These are phyloP conservation scores for Heliamphora exappendiculata DNA, from an alignment of 148 eudicot species.

Conservation along the genomic window DNA sequence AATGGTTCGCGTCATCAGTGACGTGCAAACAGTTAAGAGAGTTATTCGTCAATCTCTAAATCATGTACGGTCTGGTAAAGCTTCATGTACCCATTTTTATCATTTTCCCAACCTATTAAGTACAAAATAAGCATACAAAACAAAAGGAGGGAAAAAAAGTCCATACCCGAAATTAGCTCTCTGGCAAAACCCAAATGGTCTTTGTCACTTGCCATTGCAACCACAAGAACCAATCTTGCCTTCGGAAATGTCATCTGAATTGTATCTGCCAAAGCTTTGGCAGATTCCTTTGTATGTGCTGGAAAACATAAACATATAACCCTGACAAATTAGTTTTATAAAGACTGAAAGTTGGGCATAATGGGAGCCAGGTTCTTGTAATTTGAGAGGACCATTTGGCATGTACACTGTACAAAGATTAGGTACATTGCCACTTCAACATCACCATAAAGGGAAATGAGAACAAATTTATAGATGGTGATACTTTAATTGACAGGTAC, in stretches of 20 bases:
- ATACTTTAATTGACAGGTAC: background rate
- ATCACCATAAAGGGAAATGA: too few species aligned
- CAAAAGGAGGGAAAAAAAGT: background rate
- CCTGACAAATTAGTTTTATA: background rate
- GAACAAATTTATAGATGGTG: background rate
- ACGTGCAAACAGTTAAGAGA: too few species aligned
- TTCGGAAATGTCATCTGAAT: conserved; percentile 43
- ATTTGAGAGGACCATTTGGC: too few species aligned
- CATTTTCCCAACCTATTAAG: background rate
- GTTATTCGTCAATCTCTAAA: background rate
- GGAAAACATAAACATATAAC: conserved; percentile 19
- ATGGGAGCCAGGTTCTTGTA: too few species aligned
- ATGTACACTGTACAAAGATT: too few species aligned
- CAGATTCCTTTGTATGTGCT: conserved; percentile 95
- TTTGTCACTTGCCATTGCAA: conserved; percentile 97
- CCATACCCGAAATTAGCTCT: conserved; percentile 55
- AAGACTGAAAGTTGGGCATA: too few species aligned
- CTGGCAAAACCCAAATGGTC: conserved; percentile 85
- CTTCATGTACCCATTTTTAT: background rate
- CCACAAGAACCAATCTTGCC: conserved; percentile 56
- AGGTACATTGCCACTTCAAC: too few species aligned
- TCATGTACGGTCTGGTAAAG: background rate
- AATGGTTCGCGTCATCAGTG: too few species aligned
- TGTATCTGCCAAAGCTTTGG: conserved; percentile 68
- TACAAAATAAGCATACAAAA: background rate